These are phyloP conservation scores for Eustoma russellianum DNA, from an alignment of 257 asterid species.

Conservation along the genomic window DNA sequence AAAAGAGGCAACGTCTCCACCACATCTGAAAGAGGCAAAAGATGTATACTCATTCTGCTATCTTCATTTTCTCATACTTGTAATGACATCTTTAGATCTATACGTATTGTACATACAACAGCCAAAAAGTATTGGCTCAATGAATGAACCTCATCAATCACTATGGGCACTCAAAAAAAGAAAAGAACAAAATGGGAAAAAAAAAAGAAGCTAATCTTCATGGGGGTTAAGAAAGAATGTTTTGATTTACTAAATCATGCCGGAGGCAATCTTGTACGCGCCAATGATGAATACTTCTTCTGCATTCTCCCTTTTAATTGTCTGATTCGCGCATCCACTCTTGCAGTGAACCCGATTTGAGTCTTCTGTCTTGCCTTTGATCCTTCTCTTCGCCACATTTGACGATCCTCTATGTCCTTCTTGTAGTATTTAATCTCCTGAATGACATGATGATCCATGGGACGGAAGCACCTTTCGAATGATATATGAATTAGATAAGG, in stretches of 20 bases:
- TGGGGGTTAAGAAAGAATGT: too few relatives aligned
- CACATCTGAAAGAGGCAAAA: not conserved
- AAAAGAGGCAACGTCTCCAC: too few relatives aligned
- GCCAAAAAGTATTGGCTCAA: slow-evolving; percentile 3
- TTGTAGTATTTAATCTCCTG: slow-evolving; percentile 78
- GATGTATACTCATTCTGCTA: slow-evolving; percentile 4
- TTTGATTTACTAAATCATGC: slow-evolving; percentile 3
- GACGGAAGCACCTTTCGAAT: slow-evolving; percentile 67
- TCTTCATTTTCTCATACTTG: not conserved
- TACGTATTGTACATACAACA: slow-evolving; percentile 23
- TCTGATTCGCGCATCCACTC: slow-evolving; percentile 89
- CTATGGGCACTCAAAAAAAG: slow-evolving; percentile 29
- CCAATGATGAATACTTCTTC: slow-evolving; percentile 48
- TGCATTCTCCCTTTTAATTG: slow-evolving; percentile 59
- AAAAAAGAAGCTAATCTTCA: too few relatives aligned
- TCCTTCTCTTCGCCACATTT: slow-evolving; percentile 78
- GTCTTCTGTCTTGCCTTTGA: slow-evolving; percentile 70
- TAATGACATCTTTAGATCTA: too few relatives aligned
- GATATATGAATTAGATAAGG: slow-evolving; percentile 78
- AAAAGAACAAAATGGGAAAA: slow-evolving; percentile 10
- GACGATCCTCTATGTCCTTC: slow-evolving; percentile 74
- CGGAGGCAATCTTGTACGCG: slow-evolving; percentile 1
- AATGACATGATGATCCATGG: slow-evolving; percentile 90
- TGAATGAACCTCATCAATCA: slow-evolving; percentile 12
- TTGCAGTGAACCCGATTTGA: slow-evolving; percentile 75